Conservation (phyloP, 371 early-diverging fungal species). For the Basidiobolus meristosporus region DNA sequence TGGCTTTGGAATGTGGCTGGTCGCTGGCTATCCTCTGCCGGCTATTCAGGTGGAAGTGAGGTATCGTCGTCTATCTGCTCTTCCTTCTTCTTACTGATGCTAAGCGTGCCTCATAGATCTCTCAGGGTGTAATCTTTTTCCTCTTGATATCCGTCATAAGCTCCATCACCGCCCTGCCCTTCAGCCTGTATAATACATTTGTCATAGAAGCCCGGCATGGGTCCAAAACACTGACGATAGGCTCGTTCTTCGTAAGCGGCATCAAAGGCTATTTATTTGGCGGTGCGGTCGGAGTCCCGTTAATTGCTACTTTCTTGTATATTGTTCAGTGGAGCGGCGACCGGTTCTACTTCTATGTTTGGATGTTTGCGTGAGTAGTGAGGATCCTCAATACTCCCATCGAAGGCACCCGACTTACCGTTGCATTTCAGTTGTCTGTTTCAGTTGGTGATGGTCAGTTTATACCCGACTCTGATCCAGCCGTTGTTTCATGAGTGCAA, state of each 20-base stretch:
- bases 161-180: slow-evolving; percentile 54
- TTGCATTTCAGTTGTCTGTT: slow-evolving; percentile 33
- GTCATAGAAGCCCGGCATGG: slow-evolving; percentile 89
- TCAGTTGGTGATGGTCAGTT: slow-evolving; percentile 73
- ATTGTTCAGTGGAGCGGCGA: slow-evolving; percentile 69
- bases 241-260: slow-evolving; percentile 63
- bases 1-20: slow-evolving; percentile 54
- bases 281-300: slow-evolving; percentile 55
- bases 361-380: slow-evolving; percentile 59
- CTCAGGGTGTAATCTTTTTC: slow-evolving; percentile 65
- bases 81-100: no score
- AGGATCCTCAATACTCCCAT: background rate
- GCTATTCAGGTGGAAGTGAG: slow-evolving; percentile 50
- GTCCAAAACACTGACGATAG: slow-evolving; percentile 88
- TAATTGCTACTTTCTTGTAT: slow-evolving; percentile 61
- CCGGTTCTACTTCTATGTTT: slow-evolving; percentile 75
- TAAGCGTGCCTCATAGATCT: slow-evolving; percentile 40
- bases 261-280: slow-evolving; percentile 51
- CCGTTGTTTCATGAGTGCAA: slow-evolving; percentile 95
- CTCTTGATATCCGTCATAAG: slow-evolving; percentile 30
- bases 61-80: slow-evolving; percentile 14
- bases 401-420: slow-evolving; percentile 2
- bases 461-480: slow-evolving; percentile 91
- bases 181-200: slow-evolving; percentile 78
- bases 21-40: slow-evolving; percentile 19